Evolutionary conservation across 495 filamentous ascomycete species (phyloP), one percentile per base, ranked within the genome.

Genomic region (Darksidea phi): DNA sequence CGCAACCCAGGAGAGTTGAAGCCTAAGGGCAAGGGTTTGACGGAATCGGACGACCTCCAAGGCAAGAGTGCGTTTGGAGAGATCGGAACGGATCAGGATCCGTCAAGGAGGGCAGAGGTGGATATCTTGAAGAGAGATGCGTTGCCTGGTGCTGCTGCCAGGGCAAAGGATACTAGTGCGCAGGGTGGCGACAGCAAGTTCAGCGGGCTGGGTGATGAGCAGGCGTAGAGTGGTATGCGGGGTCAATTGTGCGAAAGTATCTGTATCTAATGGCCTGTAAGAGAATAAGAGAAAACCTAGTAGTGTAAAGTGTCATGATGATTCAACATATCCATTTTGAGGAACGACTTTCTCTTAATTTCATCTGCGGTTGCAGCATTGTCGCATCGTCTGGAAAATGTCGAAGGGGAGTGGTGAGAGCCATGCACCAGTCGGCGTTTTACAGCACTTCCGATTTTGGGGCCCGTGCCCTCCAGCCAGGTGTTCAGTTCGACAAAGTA

Each of bases 21-120:
- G 74, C 83, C 84, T 3, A 74, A 86, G 48, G 83, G 83, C 24
- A 76, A 74, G 66, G 82, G 82, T 63, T 61, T 86, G 46, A 77
- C 64, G 6, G 83, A 86, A 63, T 81, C 81, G 21, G 82, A 77
- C 0, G 72, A 79, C n/a, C 67, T 71, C 24, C 70, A 75, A 21
- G 71, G 52, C 17, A 77, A 80, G 18, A 87, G 86, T 57, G 81
- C 79, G 15, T 86, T 82, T 48, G 68, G 75, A 20, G 82, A 86
- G 2, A 82, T 88, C 67, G 86, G 85, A 4, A 72, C 72, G 6
- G 67, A 81, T 57, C 76, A 86, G 58, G 86, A 88, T 73, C 85
- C 86, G 20, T 82, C 82, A n/a, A 72, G 84, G 23, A 57, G 71
- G 17, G 83, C 83, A 13, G 76, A 79, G 73, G 56, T 72, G 23